These are phyloP conservation scores for Globisporangium echinulatum DNA, from an alignment of 352 stramenopile species.

Conservation along the genomic window DNA sequence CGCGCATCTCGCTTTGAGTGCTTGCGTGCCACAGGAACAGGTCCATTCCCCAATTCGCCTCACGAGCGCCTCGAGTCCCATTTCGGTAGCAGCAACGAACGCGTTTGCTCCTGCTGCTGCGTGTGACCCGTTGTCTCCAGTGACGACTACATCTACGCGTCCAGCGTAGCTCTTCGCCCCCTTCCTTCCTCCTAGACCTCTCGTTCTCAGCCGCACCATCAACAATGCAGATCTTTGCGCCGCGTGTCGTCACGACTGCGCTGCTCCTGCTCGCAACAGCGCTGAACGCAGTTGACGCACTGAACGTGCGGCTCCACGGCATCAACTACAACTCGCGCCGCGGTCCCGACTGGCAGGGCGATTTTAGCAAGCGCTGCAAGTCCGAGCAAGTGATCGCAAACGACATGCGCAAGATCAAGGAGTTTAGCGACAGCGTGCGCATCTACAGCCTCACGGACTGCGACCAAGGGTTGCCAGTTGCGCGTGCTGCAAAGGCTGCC, in stretches of 20 bases:
- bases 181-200: not conserved
- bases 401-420: constrained; percentile 49
- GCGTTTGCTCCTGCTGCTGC: not conserved
- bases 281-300: constrained; percentile 13
- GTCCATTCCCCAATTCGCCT: constrained; percentile 1
- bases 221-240: constrained; percentile 16
- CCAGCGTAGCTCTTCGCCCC: not conserved
- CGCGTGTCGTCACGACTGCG: constrained; percentile 4
- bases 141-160: not conserved
- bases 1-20: no score
- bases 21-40: no score
- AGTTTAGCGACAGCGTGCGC: constrained; percentile 44
- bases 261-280: constrained; percentile 11
- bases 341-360: constrained; percentile 35
- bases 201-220: not conserved
- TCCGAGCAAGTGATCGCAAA: constrained; percentile 26
- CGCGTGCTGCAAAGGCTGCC: constrained; percentile 35
- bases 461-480: constrained; percentile 34
- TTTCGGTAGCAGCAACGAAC: not conserved
- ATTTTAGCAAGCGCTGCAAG: constrained; percentile 38
- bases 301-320: constrained; percentile 56
- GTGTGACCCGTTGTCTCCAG: not conserved
- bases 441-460: constrained; percentile 67
- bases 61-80: not conserved
- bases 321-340: constrained; percentile 76